phyloP scores from a whole-genome alignment of 176 grass and related monocot species.

The Metroxylon sagu region DNA sequence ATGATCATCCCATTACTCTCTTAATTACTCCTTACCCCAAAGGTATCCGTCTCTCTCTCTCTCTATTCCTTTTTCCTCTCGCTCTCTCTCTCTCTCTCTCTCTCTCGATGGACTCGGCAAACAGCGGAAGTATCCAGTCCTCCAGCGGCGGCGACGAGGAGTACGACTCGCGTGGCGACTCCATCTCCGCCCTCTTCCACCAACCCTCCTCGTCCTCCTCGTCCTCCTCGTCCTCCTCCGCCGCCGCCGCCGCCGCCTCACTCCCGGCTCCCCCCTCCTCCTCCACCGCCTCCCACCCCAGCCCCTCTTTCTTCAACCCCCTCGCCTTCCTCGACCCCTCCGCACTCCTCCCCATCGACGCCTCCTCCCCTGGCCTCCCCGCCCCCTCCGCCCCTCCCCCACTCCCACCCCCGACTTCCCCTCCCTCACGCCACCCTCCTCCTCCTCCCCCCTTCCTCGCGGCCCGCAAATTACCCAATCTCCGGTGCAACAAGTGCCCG shows the following conservation, averaged over 20 bases:
- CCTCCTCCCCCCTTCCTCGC: no score
- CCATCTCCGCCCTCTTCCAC: background rate
- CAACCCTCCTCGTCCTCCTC: background rate
- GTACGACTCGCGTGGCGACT: background rate
- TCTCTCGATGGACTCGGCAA: constrained; percentile 1
- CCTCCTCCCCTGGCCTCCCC: no score
- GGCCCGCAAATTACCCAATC: no score
- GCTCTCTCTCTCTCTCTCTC: background rate
- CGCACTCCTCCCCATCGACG: no score
- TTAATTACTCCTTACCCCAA: no score
- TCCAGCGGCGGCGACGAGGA: background rate
- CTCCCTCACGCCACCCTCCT: no score
- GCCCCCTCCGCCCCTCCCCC: no score
- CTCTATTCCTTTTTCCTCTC: background rate
- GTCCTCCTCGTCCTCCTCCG: background rate
- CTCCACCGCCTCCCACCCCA: no score
- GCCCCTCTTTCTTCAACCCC: no score
- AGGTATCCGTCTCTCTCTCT: background rate
- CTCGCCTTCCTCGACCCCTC: no score
- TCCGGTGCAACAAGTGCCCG: background rate
- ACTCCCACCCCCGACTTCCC: no score
- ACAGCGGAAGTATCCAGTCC: background rate
- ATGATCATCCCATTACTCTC: constrained; percentile 18
- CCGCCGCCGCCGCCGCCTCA: no score
- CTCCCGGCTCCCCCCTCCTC: background rate